These are phyloP conservation scores for Microstroma glucosiphilum DNA, from an alignment of 1,284 basidiomycete species.

Conservation along the genomic window DNA sequence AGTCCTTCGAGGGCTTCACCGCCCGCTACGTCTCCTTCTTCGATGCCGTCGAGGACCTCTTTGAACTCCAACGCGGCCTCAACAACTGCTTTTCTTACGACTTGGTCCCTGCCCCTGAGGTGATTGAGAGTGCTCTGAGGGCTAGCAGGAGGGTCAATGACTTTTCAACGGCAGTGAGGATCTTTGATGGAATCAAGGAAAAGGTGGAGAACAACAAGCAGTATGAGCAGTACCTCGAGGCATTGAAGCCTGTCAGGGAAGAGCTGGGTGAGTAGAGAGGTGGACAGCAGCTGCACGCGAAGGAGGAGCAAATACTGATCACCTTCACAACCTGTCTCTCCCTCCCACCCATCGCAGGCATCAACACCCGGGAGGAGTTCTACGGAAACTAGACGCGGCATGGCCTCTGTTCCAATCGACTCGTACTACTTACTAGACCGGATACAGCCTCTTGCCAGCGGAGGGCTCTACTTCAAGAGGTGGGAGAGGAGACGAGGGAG, in stretches of 20 bases:
- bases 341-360: conserved; percentile 11
- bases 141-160: conserved; percentile 89
- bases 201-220: conserved; percentile 49
- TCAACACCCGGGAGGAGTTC: conserved; percentile 46
- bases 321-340: background rate
- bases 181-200: conserved; percentile 62
- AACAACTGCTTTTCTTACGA: conserved; percentile 99
- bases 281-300: background rate
- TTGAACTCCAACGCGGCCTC: conserved; percentile 76
- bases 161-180: conserved; percentile 89
- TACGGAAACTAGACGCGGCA: conserved; percentile 13
- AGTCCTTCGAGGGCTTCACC: conserved; percentile 90
- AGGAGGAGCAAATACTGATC: background rate
- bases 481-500: no score
- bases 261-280: conserved; percentile 29
- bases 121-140: conserved; percentile 82
- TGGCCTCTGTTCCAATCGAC: no score
- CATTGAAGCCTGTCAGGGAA: conserved; percentile 40
- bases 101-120: conserved; percentile 81
- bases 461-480: no score
- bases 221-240: conserved; percentile 50
- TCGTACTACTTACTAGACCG: no score
- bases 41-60: conserved; percentile 83
- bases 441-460: no score
- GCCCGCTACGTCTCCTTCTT: conserved; percentile 90